Evolutionary conservation across 1,284 basidiomycete species (phyloP), one percentile per base, ranked within the genome.

Genomic region (Tilletia horrida): DNA sequence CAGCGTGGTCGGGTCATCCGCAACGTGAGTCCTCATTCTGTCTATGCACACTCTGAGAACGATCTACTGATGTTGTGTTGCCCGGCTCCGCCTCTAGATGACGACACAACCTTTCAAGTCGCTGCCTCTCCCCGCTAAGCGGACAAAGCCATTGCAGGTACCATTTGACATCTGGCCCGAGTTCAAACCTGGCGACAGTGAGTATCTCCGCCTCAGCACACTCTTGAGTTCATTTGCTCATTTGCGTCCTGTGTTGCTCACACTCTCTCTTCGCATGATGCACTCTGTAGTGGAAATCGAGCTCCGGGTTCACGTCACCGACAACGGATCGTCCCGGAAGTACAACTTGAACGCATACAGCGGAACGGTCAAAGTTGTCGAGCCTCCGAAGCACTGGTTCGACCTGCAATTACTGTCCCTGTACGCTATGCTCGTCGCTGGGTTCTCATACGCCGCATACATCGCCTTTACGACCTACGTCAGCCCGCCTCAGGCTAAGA

Each of bases 121-220:
- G 44, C 72, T 74, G 7, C 73, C 77, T 25, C 71, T 81, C 31
- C 69, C 69, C 25, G 66, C 69, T 50, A 69, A 71, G 23, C 67
- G 71, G 31, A 77, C 75, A 31, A 66, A 73, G 44, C 72, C 78
- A 31, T 59, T 78, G 1, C 78, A 81, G 64, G 69, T 80, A 23
- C 78, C 79, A 1, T 81, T 70, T 66, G 73, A 80, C 68, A 78
- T 81, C 64, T 77, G 71, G 21, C 75, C 79, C 42, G 79, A 81
- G 61, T 80, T 81, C 71, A 78, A 78, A 69, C 79, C 79, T 13
- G 76, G 78, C 52, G 70, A 78, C 57, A 21, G 35, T 64, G n/a
- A 23, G 44, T 14, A 48, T 40, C 35, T 11, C n/a, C n/a, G n/a
- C n/a, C n/a, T n/a, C n/a, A n/a, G n/a, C n/a, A n/a, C n/a, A 23